Conservation (phyloP, 805 yeast species). For the Candida michaelii region DNA sequence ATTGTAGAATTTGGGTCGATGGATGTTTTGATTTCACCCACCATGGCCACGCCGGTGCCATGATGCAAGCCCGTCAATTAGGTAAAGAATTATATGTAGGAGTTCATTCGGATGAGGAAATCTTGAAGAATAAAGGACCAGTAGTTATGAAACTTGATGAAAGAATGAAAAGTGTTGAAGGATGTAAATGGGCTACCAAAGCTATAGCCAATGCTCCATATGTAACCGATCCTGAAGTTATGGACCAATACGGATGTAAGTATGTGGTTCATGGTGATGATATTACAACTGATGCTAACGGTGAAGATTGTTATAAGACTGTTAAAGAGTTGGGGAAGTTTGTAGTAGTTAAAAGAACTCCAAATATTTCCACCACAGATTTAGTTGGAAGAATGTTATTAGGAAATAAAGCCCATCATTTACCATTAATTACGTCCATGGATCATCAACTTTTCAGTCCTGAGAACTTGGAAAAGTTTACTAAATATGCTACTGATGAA, state of each 20-base stretch:
- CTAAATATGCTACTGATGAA: conserved; percentile 58
- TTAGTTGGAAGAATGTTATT: conserved; percentile 84
- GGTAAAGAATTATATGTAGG: conserved; percentile 82
- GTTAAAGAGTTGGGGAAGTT: conserved; percentile 86
- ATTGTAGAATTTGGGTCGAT: conserved; percentile 82
- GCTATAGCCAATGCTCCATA: conserved; percentile 84
- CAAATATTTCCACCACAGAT: conserved; percentile 93
- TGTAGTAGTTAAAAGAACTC: conserved; percentile 89
- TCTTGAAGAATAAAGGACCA: conserved; percentile 81
- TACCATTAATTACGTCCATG: conserved; percentile 18
- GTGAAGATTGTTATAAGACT: conserved; percentile 85
- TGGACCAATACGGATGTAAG: conserved; percentile 72
- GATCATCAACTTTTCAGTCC: conserved; percentile 28
- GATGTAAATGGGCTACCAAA: conserved; percentile 84
- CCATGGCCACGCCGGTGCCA: conserved; percentile 97
- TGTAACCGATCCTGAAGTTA: conserved; percentile 80
- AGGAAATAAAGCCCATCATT: conserved; percentile 59
- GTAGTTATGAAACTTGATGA: conserved; percentile 87
- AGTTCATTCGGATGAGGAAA: conserved; percentile 89
- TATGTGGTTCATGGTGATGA: conserved; percentile 99
- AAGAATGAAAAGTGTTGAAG: conserved; percentile 79
- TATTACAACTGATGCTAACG: conserved; percentile 93
- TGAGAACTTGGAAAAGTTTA: conserved; percentile 44
- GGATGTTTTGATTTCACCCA: conserved; percentile 98
- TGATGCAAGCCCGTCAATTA: conserved; percentile 85